Conservation (phyloP, 2,329 filamentous ascomycete genomes). For the Phaeosphaeriaceae sp. region DNA sequence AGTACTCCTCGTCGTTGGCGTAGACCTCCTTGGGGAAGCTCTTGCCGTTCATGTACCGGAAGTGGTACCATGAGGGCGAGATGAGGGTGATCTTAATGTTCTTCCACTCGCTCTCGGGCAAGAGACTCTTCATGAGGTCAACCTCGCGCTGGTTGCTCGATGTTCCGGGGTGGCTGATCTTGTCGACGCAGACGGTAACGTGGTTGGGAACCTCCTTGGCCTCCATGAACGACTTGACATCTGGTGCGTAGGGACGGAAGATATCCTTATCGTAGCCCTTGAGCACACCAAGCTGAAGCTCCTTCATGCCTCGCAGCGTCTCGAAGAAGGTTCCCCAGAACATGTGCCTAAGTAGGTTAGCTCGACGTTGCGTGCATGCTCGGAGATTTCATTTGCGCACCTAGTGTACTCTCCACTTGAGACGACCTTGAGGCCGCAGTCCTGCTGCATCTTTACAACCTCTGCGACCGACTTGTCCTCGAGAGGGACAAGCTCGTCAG, state of each 20-base stretch:
- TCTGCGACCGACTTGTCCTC: constrained; percentile 72
- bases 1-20: constrained; percentile 56
- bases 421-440: constrained; percentile 68
- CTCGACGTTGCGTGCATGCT: background rate
- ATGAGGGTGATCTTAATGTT: constrained; percentile 74
- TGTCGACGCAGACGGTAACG: constrained; percentile 63
- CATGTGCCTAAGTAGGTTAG: constrained; percentile 50
- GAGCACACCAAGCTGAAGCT: constrained; percentile 52
- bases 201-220: constrained; percentile 61
- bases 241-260: constrained; percentile 66
- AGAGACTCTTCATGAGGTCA: constrained; percentile 64
- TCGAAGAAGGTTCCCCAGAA: constrained; percentile 66
- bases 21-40: constrained; percentile 56
- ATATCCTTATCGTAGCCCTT: constrained; percentile 59
- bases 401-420: constrained; percentile 72
- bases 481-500: constrained; percentile 58
- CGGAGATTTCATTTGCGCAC: constrained; percentile 14
- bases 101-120: constrained; percentile 67
- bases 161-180: constrained; percentile 63
- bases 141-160: constrained; percentile 66
- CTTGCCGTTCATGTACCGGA: constrained; percentile 64
- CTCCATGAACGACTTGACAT: constrained; percentile 68
- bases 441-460: constrained; percentile 69
- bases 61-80: constrained; percentile 73
- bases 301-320: constrained; percentile 62